Evolutionary conservation across 495 filamentous ascomycete genomes (phyloP).

Genomic region (Neurospora sp.): DNA sequence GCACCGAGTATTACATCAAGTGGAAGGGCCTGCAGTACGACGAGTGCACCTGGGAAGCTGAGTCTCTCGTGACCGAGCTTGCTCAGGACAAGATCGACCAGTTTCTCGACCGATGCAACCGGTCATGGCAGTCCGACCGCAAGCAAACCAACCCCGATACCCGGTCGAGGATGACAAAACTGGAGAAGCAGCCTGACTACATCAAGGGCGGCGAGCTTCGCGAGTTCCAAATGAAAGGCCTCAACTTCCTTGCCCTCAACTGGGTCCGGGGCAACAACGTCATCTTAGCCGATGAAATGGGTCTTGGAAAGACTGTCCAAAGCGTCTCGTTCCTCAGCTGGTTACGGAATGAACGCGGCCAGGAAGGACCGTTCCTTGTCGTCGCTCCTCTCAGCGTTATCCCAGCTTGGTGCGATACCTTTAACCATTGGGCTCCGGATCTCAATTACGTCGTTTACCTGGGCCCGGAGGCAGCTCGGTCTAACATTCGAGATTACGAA

Average conservation of each 20-base stretch:
- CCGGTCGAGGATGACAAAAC: slow-evolving; percentile 60
- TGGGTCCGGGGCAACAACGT: slow-evolving; percentile 89
- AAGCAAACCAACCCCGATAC: slow-evolving; percentile 65
- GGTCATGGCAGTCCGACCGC: slow-evolving; percentile 64
- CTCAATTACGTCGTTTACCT: slow-evolving; percentile 96
- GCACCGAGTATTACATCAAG: slow-evolving; percentile 79
- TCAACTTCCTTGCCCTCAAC: slow-evolving; percentile 92
- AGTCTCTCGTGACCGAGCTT: slow-evolving; percentile 59
- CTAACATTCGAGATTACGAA: slow-evolving; percentile 78
- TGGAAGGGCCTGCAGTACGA: slow-evolving; percentile 89
- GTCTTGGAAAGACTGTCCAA: slow-evolving; percentile 95
- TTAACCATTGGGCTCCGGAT: slow-evolving; percentile 93
- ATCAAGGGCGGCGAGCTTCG: slow-evolving; percentile 78
- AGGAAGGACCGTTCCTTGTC: slow-evolving; percentile 91
- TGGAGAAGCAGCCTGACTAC: slow-evolving; percentile 70
- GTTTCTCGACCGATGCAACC: slow-evolving; percentile 69
- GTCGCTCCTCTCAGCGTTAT: slow-evolving; percentile 94
- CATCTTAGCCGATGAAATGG: slow-evolving; percentile 97
- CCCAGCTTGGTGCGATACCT: slow-evolving; percentile 95
- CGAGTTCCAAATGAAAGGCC: slow-evolving; percentile 85
- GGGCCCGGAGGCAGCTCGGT: slow-evolving; percentile 71
- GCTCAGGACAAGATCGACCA: slow-evolving; percentile 84
- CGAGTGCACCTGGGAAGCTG: slow-evolving; percentile 87
- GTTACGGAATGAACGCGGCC: slow-evolving; percentile 82
- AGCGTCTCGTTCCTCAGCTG: slow-evolving; percentile 96